These are phyloP conservation scores for Chlamydomonas sp. DNA, from an alignment of 139 green algal genomes.

Conservation along the genomic window DNA sequence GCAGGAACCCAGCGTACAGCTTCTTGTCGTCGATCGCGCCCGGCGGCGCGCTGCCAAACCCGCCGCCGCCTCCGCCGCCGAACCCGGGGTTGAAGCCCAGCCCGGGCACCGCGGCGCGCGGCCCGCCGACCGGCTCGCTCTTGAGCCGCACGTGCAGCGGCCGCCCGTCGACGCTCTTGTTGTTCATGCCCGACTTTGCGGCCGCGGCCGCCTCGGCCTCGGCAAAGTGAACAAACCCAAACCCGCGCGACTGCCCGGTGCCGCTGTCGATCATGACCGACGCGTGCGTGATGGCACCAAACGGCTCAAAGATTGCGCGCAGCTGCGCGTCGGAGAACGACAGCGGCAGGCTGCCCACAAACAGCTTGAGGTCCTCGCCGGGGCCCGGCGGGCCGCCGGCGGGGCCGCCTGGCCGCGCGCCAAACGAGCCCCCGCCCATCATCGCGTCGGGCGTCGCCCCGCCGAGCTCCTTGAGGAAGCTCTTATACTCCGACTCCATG, in stretches of 20 bases:
- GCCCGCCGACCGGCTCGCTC: conserved; percentile 18
- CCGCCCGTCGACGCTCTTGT: conserved; percentile 34
- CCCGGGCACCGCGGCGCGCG: background rate
- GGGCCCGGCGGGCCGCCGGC: conserved; percentile 8
- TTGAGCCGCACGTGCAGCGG: conserved; percentile 43
- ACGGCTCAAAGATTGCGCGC: conserved; percentile 61
- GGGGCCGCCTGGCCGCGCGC: conserved; percentile 2
- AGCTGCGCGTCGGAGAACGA: conserved; percentile 52
- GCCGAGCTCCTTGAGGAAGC: conserved; percentile 73
- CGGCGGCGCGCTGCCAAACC: background rate
- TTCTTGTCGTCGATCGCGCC: conserved; percentile 39
- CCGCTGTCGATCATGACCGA: conserved; percentile 37
- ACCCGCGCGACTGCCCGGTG: conserved; percentile 55
- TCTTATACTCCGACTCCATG: conserved; percentile 88
- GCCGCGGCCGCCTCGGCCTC: conserved; percentile 44
- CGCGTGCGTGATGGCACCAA: conserved; percentile 46
- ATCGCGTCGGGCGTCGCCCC: conserved; percentile 35
- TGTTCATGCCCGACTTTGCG: conserved; percentile 38
- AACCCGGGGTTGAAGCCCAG: too few relatives aligned
- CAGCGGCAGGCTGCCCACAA: conserved; percentile 73
- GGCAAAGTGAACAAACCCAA: conserved; percentile 84
- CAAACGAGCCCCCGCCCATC: conserved; percentile 25
- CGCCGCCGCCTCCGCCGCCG: too few relatives aligned
- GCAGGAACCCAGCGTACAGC: conserved; percentile 47
- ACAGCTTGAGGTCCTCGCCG: conserved; percentile 60